A percentile compares a stretch with the other conserved stretches of the same genome.
phyloP scores from a whole-genome alignment of 306 rosid genomes.

The Vigna trinervia region DNA sequence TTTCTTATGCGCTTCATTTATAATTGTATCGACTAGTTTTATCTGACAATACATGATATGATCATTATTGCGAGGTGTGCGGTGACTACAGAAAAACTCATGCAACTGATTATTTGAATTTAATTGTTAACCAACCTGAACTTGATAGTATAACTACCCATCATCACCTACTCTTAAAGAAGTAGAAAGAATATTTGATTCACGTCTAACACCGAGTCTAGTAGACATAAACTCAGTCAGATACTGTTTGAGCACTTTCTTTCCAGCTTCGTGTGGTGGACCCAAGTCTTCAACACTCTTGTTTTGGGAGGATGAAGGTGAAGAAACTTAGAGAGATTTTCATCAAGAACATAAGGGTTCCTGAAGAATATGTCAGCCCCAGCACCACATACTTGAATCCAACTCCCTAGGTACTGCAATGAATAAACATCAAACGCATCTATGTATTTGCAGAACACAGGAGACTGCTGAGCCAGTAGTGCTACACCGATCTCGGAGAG shows the following conservation, averaged over 20 bases:
- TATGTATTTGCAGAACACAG: conserved; percentile 68
- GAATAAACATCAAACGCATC: conserved; percentile 92
- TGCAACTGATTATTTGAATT: conserved; percentile 14
- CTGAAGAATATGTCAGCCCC: conserved; percentile 96
- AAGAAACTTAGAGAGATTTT: conserved; percentile 78
- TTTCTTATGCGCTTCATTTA: not conserved
- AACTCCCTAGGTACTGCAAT: conserved; percentile 75
- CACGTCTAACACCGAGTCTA: conserved; percentile 84
- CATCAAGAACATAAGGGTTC: conserved; percentile 91
- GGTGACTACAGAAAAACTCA: conserved; percentile 4
- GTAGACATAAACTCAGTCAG: conserved; percentile 94
- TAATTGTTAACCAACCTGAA: conserved; percentile 66
- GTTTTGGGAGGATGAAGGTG: conserved; percentile 81
- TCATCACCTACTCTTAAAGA: conserved; percentile 81
- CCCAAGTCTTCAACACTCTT: no score
- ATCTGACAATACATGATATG: conserved; percentile 5
- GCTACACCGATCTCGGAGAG: conserved; percentile 54
- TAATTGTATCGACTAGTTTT: not conserved
- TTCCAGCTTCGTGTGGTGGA: conserved; percentile 72
- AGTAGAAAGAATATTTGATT: conserved; percentile 75
- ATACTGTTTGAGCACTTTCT: conserved; percentile 79
- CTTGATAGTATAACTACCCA: conserved; percentile 83
- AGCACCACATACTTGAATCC: conserved; percentile 93
- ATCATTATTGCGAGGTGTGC: not conserved
- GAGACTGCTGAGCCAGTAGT: conserved; percentile 56